Conservation (phyloP, 164 flowering plant species). For the Cinnamomum chago region DNA sequence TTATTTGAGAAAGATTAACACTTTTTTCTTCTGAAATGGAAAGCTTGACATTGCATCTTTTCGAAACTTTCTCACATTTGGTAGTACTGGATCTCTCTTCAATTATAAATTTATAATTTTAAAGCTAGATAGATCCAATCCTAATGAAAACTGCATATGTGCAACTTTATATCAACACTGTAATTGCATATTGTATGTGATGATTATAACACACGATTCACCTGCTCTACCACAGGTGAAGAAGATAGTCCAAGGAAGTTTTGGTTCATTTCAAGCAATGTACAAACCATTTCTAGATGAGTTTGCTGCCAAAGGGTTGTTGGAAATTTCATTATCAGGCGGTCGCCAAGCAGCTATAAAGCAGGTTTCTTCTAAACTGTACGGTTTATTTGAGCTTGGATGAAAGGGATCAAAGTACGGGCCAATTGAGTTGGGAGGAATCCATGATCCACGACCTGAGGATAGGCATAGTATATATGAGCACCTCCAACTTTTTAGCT, state of each 20-base stretch:
- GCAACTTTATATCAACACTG: not conserved
- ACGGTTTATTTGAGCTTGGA: not conserved
- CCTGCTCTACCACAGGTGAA: slow-evolving; percentile 37
- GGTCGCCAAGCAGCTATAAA: slow-evolving; percentile 23
- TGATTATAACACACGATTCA: not conserved
- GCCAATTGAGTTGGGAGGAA: not conserved
- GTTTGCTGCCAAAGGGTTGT: slow-evolving; percentile 40
- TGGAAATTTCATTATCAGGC: slow-evolving; percentile 34
- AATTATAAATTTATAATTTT: not conserved
- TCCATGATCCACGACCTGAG: not conserved
- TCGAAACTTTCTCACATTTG: not conserved
- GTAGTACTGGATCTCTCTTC: not conserved
- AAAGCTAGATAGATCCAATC: not conserved
- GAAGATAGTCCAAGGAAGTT: slow-evolving; percentile 67
- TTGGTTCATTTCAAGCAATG: slow-evolving; percentile 49
- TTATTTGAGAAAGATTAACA: not conserved
- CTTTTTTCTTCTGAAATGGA: not conserved
- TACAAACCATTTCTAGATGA: slow-evolving; percentile 61
- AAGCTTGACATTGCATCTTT: not conserved
- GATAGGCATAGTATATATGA: not conserved
- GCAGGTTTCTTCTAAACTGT: slow-evolving; percentile 39
- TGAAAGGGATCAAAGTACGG: not conserved
- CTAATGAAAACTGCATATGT: not conserved
- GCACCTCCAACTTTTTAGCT: not conserved
- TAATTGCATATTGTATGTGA: not conserved